Evolutionary conservation across 179 eudicot genomes (phyloP).

Genomic region (Camellia oleifera): DNA sequence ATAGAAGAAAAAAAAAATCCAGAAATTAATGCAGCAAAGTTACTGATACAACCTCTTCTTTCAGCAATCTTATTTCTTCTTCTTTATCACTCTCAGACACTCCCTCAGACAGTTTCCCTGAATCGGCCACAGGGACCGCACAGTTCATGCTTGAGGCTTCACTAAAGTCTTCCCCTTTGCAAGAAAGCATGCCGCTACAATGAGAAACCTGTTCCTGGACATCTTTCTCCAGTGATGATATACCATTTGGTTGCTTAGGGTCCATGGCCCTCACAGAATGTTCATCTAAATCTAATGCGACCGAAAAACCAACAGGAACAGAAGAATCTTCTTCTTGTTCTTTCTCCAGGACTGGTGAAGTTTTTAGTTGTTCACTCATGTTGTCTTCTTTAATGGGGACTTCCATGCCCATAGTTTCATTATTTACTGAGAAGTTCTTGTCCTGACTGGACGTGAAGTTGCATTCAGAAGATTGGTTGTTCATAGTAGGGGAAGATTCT

Average conservation of each 20-base stretch:
- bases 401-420: conserved; percentile 27
- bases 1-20: conserved; percentile 4
- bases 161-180: conserved; percentile 17
- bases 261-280: conserved; percentile 20
- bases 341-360: conserved; percentile 24
- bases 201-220: conserved; percentile 20
- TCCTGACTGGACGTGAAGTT: conserved; percentile 14
- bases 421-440: conserved; percentile 15
- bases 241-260: conserved; percentile 23
- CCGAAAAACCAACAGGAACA: conserved; percentile 27
- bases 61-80: conserved; percentile 35
- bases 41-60: conserved; percentile 53
- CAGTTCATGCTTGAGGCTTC: conserved; percentile 22
- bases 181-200: conserved; percentile 21
- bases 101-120: conserved; percentile 29
- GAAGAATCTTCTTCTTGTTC: conserved; percentile 28
- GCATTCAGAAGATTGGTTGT: conserved; percentile 27
- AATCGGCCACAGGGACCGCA: conserved; percentile 23
- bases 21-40: conserved; percentile 22
- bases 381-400: conserved; percentile 27
- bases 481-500: conserved; percentile 18
- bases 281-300: conserved; percentile 33
- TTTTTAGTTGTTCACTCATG: conserved; percentile 13
- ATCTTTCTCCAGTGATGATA: conserved; percentile 29
- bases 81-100: conserved; percentile 34